Percentiles rank a stretch among this genome's conserved stretches.
These are phyloP conservation scores for Eutypa lata DNA, from an alignment of 2,329 filamentous ascomycete genomes.

Conservation along the genomic window DNA sequence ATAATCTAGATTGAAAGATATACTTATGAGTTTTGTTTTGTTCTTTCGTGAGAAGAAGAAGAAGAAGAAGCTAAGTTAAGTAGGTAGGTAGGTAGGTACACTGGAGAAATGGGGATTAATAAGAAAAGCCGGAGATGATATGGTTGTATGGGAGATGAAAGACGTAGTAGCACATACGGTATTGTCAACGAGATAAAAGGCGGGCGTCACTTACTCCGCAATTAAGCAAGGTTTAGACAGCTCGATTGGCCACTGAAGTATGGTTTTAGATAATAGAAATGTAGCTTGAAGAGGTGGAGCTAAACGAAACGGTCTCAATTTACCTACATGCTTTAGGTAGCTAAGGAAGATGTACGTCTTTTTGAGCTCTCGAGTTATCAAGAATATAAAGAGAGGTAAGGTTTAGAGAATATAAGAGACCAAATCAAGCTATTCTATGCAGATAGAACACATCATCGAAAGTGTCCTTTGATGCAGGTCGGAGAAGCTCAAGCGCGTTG, in stretches of 20 bases:
- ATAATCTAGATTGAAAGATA: too few relatives aligned
- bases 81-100: conserved; percentile 1
- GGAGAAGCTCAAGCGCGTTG: neutral
- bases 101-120: neutral
- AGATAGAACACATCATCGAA: neutral
- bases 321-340: too few relatives aligned
- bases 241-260: neutral
- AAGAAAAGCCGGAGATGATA: neutral
- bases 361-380: too few relatives aligned
- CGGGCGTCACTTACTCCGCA: conserved; percentile 14
- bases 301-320: too few relatives aligned
- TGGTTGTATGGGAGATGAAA: neutral
- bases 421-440: neutral
- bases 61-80: neutral
- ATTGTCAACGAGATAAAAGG: conserved; percentile 1
- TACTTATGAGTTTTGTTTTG: too few relatives aligned
- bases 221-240: conserved; percentile 3
- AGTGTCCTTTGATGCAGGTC: neutral
- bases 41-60: too few relatives aligned
- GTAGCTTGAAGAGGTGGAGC: neutral
- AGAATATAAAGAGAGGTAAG: too few relatives aligned
- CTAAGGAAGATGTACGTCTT: too few relatives aligned
- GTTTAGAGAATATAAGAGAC: too few relatives aligned
- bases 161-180: too few relatives aligned
- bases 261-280: neutral